Evolutionary conservation across 495 filamentous ascomycete species (phyloP), one percentile per base, ranked within the genome.

Genomic region (Penicillium salamii): DNA sequence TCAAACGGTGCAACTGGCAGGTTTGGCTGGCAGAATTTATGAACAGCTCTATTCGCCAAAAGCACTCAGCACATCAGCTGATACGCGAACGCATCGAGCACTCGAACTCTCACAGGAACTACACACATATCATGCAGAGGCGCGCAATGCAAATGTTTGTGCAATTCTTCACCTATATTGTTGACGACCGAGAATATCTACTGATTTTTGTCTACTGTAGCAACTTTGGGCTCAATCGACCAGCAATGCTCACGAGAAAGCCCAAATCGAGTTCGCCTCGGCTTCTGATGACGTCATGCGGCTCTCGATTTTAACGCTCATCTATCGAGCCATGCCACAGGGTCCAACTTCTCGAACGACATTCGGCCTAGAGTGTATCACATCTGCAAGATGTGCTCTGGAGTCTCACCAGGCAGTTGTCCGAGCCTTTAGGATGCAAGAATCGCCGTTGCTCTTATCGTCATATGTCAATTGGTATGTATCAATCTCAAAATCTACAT

Each of bases 221-320:
- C 34, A 41, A 41, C 7, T 23, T 12, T 41, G 38, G 38, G 38
- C 23, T 41, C 19, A 41, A 28, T 23, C 8, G 13, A 24, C 38
- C 19, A 41, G 19, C 5, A 24, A 28, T 5, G 24, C 11, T 14
- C 8, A n/a, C n/a, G 38, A 28, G 19, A 23, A 23, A 39, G 15
- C 12, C 14, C 19, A 23, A 24, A n/a, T 28, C 3, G 13, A 28
- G 5, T 28, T 41, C 9, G 8, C 19, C 5, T 2, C n/a, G 23
- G 23, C 18, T 3, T 50, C 50, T 21, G 52, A 61, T 36, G 7
- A 42, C 18, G 54, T 53, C 31, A 33, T 40, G 11, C 33, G 46
- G 1, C 45, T 55, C 17, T 55, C 36, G 13, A 54, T 57, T 29
- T 32, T 55, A 7, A 50, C 58, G 32, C 52, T 53, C 23, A 50